These are phyloP conservation scores for Nakaseomyces uthaithaninus DNA, from an alignment of 1,139 yeast species.

Conservation along the genomic window DNA sequence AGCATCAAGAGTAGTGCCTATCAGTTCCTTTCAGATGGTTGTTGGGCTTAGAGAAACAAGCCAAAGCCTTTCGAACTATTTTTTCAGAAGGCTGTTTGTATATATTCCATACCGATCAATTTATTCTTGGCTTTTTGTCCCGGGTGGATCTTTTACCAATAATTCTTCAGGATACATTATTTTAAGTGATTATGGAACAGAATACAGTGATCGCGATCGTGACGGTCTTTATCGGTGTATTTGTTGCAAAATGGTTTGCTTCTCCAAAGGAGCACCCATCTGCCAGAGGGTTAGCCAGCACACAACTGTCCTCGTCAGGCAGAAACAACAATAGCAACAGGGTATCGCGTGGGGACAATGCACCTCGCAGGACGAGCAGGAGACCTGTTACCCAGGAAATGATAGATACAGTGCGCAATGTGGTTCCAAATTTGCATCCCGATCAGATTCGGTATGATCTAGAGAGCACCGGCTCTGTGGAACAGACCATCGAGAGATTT, in stretches of 20 bases:
- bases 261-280: constrained; percentile 7
- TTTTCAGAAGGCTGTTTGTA: too few species aligned
- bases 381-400: constrained; percentile 62
- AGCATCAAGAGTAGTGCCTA: too few species aligned
- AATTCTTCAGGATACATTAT: too few species aligned
- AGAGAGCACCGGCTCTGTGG: constrained; percentile 64
- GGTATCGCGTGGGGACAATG: constrained; percentile 14
- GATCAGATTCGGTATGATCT: constrained; percentile 58
- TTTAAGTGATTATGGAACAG: constrained; percentile 4
- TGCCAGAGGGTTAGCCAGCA: constrained; percentile 1
- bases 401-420: constrained; percentile 73
- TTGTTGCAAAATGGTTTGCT: constrained; percentile 5
- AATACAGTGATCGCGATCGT: neutral
- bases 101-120: too few species aligned
- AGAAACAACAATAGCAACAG: constrained; percentile 7
- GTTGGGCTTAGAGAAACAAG: too few species aligned
- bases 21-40: too few species aligned
- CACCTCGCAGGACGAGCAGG: constrained; percentile 18
- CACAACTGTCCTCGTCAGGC: constrained; percentile 6
- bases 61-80: too few species aligned
- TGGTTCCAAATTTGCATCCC: constrained; percentile 61
- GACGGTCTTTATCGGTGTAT: constrained; percentile 1
- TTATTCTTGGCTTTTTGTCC: too few species aligned
- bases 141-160: neutral
- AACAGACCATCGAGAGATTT: constrained; percentile 61